Evolutionary conservation across 371 early-diverging fungal genomes (phyloP), one percentile per base, ranked within the genome.

Genomic region (Mucor racemosus): DNA sequence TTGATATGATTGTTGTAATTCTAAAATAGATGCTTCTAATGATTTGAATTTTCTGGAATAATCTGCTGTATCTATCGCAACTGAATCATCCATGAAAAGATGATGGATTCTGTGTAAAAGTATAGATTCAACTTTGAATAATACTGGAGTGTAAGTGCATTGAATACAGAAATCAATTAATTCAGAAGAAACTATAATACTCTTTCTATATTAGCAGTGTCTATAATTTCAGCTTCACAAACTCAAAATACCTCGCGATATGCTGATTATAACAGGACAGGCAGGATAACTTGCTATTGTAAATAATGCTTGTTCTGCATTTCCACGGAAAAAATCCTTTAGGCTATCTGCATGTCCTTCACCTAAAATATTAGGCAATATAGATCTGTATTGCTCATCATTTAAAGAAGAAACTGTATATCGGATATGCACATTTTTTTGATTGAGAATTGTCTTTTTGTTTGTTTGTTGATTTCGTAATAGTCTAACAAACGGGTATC

Each of bases 271-370:
- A 26, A 73, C 26, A 10, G 73, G 73, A 42, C 68, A 58, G 1
- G 35, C 65, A 17, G 73, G 73, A 55, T 62, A 68, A 14, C 66
- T 58, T 34, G 63, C 68, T 19, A 72, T 33, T 33, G 50, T 62
- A 36, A 65, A 68, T 31, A 65, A 59, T n/a, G 69, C 68, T 8
- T 40, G 42, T 21, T 68, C 73, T 13, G 69, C 73, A 11, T 55
- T 39, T 11, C 57, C 34, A 31, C 17, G 15, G 9, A 73, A 62
- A 1, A 73, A 62, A n/a, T 58, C 11, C 26, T 62, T 21, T 5
- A 62, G 13, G 14, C 58, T 53, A 63, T 21, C n/a, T 34, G 69
- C 44, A 9, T 54, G 62, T n/a, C 73, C 73, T 41, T 73, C 69
- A 42, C 42, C 35, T 13, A 73, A 44, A 19, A 73, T 21, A 1